phyloP scores from a whole-genome alignment of 1,284 basidiomycete genomes.

The Microbotryum lychnidis-dioicae region DNA sequence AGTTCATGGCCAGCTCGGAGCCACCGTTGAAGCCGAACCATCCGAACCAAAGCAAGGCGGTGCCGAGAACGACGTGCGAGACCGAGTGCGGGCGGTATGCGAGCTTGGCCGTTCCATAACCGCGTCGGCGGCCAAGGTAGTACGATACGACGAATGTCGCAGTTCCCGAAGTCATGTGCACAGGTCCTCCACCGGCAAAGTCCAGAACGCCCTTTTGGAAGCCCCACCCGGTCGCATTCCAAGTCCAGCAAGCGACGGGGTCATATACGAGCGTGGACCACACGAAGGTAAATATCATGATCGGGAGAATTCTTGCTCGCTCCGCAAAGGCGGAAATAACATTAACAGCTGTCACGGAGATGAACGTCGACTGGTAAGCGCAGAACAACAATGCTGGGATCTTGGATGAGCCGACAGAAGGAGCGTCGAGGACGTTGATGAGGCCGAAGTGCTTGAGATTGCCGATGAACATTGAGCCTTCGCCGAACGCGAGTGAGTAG shows the following conservation, averaged over 20 bases:
- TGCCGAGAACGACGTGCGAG: slow-evolving; percentile 76
- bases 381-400: slow-evolving; percentile 79
- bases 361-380: slow-evolving; percentile 83
- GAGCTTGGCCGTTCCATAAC: slow-evolving; percentile 77
- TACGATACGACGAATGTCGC: slow-evolving; percentile 81
- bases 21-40: slow-evolving; percentile 72
- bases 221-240: slow-evolving; percentile 84
- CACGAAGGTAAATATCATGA: slow-evolving; percentile 77
- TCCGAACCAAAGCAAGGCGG: slow-evolving; percentile 81
- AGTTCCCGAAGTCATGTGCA: slow-evolving; percentile 84
- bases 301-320: slow-evolving; percentile 73
- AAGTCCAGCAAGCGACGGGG: slow-evolving; percentile 82
- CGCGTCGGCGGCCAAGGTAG: slow-evolving; percentile 77
- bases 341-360: slow-evolving; percentile 57
- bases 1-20: slow-evolving; percentile 79
- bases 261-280: slow-evolving; percentile 82
- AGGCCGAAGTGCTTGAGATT: slow-evolving; percentile 65
- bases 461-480: slow-evolving; percentile 43
- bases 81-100: slow-evolving; percentile 91
- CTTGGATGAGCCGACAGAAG: slow-evolving; percentile 56
- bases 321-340: slow-evolving; percentile 71
- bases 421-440: slow-evolving; percentile 66
- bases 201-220: slow-evolving; percentile 84
- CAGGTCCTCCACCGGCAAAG: slow-evolving; percentile 77
- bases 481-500: slow-evolving; percentile 45